phyloP scores from a whole-genome alignment of 163 green algal species.

The Scenedesmus sp. region DNA sequence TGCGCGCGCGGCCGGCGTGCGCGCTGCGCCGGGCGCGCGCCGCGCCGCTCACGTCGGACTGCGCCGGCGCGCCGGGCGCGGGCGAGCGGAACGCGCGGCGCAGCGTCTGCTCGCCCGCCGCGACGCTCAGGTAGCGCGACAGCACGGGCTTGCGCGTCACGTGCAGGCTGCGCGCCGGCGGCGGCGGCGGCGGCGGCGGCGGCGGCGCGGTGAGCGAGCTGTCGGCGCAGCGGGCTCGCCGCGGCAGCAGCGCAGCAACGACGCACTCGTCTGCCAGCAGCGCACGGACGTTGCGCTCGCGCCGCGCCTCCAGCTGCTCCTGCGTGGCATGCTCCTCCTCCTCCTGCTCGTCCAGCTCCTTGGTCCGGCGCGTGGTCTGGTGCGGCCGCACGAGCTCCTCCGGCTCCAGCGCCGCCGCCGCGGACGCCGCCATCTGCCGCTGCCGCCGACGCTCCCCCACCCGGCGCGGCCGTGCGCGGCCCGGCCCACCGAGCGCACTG shows the following conservation, averaged over 20 bases:
- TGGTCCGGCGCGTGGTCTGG: too few species aligned
- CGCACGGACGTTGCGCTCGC: conserved; percentile 67
- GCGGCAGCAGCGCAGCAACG: too few species aligned
- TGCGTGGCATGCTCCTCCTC: not conserved
- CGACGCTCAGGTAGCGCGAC: conserved; percentile 76
- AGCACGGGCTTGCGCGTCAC: conserved; percentile 74
- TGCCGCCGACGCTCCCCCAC: too few species aligned
- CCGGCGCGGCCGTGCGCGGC: too few species aligned
- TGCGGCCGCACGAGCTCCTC: too few species aligned
- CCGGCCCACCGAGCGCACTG: too few species aligned
- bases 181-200: too few species aligned
- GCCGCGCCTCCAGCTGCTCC: conserved; percentile 25
- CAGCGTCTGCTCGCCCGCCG: conserved; percentile 68
- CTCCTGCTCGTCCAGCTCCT: too few species aligned
- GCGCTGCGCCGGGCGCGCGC: not conserved
- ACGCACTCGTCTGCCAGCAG: conserved; percentile 55
- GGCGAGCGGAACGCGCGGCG: conserved; percentile 84
- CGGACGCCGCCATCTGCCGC: too few species aligned
- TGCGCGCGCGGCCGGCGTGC: not conserved
- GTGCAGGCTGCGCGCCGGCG: conserved; percentile 50
- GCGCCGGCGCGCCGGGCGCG: conserved; percentile 63
- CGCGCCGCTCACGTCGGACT: conserved; percentile 59
- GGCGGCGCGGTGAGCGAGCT: not conserved
- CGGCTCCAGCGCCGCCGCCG: too few species aligned
- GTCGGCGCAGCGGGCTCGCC: not conserved